Evolutionary conservation across 2,329 filamentous ascomycete species (phyloP).

Genomic region (Diplocarpon rosae): DNA sequence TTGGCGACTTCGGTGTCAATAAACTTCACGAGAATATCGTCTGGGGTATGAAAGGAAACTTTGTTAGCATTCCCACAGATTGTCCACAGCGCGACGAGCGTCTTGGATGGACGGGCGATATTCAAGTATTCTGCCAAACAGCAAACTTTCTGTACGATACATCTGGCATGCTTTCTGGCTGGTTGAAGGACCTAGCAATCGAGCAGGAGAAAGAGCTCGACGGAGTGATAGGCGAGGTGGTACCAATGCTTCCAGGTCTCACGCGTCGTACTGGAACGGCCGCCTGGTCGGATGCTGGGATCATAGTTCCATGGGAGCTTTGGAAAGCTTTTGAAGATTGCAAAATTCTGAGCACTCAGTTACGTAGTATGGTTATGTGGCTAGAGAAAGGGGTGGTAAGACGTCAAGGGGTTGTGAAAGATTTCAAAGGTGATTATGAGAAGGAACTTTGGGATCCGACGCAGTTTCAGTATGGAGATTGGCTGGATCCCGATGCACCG

Average conservation of each 20-base stretch:
- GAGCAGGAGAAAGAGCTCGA: constrained; percentile 6
- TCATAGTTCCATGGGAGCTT: constrained; percentile 10
- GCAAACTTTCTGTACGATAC: constrained; percentile 33
- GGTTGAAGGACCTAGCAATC: constrained; percentile 31
- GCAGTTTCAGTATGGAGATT: constrained; percentile 34
- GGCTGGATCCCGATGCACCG: constrained; percentile 38
- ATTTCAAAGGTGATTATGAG: background rate
- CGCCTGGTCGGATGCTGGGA: constrained; percentile 8
- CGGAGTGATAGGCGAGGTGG: constrained; percentile 4
- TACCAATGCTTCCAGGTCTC: constrained; percentile 4
- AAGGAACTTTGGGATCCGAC: constrained; percentile 32
- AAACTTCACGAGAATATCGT: constrained; percentile 35
- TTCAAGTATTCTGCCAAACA: constrained; percentile 34
- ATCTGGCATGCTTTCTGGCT: constrained; percentile 31
- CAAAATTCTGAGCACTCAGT: constrained; percentile 1
- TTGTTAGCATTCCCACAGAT: constrained; percentile 35
- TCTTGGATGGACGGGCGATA: constrained; percentile 38
- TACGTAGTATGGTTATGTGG: constrained; percentile 9
- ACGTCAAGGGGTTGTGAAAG: constrained; percentile 6
- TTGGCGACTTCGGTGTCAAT: constrained; percentile 28
- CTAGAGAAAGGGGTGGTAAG: constrained; percentile 25
- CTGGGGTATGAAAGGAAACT: constrained; percentile 38
- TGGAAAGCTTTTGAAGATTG: constrained; percentile 6
- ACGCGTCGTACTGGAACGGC: background rate
- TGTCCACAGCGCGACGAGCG: constrained; percentile 39